These are phyloP conservation scores for Aspergillus avenaceus DNA, from an alignment of 495 filamentous ascomycete genomes.

Conservation along the genomic window DNA sequence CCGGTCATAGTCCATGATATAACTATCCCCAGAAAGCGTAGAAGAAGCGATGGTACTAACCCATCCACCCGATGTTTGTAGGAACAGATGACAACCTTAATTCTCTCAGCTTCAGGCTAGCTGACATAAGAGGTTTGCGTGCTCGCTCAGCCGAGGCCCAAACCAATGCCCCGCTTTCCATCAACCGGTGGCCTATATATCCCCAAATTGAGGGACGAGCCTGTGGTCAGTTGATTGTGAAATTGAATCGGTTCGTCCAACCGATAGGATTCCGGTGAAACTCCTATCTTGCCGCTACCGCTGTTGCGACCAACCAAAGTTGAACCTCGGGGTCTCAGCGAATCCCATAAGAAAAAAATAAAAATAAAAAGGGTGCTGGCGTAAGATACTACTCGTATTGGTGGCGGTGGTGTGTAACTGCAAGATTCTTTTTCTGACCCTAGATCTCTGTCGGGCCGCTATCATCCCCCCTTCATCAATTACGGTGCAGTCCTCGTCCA, in stretches of 20 bases:
- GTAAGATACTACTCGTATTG: not conserved
- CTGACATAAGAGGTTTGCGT: constrained; percentile 20
- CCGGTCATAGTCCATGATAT: too few species aligned
- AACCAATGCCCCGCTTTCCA: constrained; percentile 17
- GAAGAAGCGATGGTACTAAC: too few species aligned
- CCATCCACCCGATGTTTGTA: too few species aligned
- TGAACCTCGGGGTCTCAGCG: not conserved
- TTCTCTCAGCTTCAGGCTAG: not conserved
- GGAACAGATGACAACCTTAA: too few species aligned
- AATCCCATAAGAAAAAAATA: not conserved
- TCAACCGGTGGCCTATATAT: too few species aligned
- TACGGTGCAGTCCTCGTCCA: too few species aligned
- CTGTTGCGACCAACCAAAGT: not conserved
- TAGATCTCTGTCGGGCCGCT: not conserved
- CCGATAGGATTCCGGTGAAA: not conserved
- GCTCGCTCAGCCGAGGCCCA: constrained; percentile 23
- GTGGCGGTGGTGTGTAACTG: not conserved
- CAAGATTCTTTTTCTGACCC: too few species aligned
- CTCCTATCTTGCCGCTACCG: not conserved
- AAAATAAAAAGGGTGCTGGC: not conserved
- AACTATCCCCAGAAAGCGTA: too few species aligned
- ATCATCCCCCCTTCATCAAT: not conserved
- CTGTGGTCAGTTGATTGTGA: not conserved
- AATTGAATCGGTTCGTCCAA: not conserved
- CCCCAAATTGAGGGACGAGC: too few species aligned